Evolutionary conservation across 805 yeast species (phyloP).

Genomic region (Wickerhamomyces strasburgensis): DNA sequence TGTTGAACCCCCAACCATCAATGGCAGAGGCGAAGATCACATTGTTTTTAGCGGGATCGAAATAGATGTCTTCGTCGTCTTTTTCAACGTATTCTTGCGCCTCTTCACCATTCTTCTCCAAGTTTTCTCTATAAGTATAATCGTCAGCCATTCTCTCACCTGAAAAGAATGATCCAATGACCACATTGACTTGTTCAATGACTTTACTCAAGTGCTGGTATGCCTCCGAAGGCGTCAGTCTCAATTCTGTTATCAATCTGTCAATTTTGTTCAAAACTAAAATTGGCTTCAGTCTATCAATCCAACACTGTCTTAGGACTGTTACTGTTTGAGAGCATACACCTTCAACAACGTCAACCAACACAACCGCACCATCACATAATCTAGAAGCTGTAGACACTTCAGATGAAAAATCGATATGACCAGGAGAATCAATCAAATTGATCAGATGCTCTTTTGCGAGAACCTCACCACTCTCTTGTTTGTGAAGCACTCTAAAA

Average conservation of each 20-base stretch:
- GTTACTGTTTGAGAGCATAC: conserved; percentile 97
- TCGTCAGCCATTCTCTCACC: conserved; percentile 93
- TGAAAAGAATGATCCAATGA: conserved; percentile 85
- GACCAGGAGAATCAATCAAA: conserved; percentile 98
- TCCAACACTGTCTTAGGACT: conserved; percentile 93
- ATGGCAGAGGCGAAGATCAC: conserved; percentile 88
- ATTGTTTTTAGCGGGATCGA: conserved; percentile 81
- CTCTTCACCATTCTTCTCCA: conserved; percentile 36
- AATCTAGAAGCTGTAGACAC: conserved; percentile 93
- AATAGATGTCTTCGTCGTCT: conserved; percentile 78
- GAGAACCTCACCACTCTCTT: conserved; percentile 33
- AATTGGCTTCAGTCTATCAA: conserved; percentile 82
- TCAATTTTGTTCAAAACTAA: conserved; percentile 90
- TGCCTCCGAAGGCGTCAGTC: conserved; percentile 79
- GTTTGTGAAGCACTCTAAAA: conserved; percentile 59
- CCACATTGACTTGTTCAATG: conserved; percentile 92
- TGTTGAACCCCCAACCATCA: conserved; percentile 97
- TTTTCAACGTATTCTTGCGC: conserved; percentile 62
- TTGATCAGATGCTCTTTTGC: conserved; percentile 81
- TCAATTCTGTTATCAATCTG: conserved; percentile 75
- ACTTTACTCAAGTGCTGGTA: conserved; percentile 71
- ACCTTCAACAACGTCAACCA: conserved; percentile 97
- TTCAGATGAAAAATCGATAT: conserved; percentile 93
- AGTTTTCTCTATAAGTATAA: conserved; percentile 63
- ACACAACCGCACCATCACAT: conserved; percentile 94